Percentiles rank a stretch among this genome's conserved stretches.
These are phyloP conservation scores for Trypanosomatidae sp. DNA, from an alignment of 208 protist species.

Conservation along the genomic window DNA sequence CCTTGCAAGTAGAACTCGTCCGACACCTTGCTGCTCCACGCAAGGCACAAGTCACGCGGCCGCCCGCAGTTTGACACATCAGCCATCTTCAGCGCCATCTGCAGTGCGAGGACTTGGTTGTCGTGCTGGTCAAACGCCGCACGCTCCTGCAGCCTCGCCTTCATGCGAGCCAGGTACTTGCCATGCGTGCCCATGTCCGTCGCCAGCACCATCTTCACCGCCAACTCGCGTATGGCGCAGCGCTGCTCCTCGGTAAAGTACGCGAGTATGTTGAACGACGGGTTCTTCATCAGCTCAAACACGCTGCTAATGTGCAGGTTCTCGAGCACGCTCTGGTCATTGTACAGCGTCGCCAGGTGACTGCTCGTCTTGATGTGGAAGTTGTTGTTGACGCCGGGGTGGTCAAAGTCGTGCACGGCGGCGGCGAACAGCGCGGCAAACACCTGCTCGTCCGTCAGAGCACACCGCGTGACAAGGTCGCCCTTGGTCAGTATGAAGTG, in stretches of 20 bases:
- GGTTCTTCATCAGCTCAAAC: constrained; percentile 87
- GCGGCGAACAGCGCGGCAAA: constrained; percentile 86
- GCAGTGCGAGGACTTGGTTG: constrained; percentile 76
- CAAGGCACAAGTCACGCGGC: constrained; percentile 71
- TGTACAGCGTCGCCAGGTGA: constrained; percentile 88
- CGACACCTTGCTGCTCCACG: constrained; percentile 82
- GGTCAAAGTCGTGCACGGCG: constrained; percentile 94
- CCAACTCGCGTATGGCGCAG: constrained; percentile 71
- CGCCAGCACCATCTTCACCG: constrained; percentile 90
- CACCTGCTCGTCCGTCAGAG: constrained; percentile 71
- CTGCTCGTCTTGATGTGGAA: constrained; percentile 83
- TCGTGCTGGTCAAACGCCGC: constrained; percentile 51
- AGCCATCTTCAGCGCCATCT: constrained; percentile 90
- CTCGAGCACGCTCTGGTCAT: constrained; percentile 93
- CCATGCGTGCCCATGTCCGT: constrained; percentile 90
- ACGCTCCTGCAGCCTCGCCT: constrained; percentile 44
- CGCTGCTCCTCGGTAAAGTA: constrained; percentile 66
- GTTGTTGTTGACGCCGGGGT: constrained; percentile 93
- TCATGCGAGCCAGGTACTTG: constrained; percentile 65
- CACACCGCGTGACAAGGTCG: constrained; percentile 47
- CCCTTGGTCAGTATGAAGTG: constrained; percentile 77
- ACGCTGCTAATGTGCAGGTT: constrained; percentile 87
- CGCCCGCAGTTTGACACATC: constrained; percentile 92
- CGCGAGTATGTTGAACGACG: constrained; percentile 68
- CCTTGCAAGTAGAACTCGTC: constrained; percentile 93